Evolutionary conservation across 495 filamentous ascomycete species (phyloP), one percentile per base, ranked within the genome.

Genomic region (Chaetomidium leptoderma): DNA sequence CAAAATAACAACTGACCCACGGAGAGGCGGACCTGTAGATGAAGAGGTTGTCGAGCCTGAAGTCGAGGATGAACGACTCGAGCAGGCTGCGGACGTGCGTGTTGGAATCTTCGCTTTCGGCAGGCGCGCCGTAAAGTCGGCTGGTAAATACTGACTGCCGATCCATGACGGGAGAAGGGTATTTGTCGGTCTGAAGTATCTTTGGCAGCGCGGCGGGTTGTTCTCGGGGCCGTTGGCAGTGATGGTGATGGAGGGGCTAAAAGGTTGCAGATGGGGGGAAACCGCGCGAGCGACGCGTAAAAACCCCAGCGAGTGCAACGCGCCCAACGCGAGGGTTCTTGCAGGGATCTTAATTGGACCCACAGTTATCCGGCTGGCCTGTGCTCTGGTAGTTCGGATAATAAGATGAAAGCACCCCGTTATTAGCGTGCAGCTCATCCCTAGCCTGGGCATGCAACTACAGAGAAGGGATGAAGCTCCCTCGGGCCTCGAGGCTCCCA

Each of bases 41-140:
- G 73, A 95, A 99, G 62, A 86, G 84, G 77, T 96, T 96, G 72
- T 97, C 93, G 49, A 97, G 82, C 63, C 93, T 86, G 70, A 97
- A 99, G 63, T 96, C 89, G 33, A 96, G 82, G 60, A 99, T 86
- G 72, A 99, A 99, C 55, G 90, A 86, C 76, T 81, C 87, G 71
- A 77, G 78, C 70, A 70, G 83, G 72, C 75, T 79, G 73, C 78
- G 83, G 67, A 80, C 78, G 77, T 84, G 76, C 14, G 74, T 69
- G 35, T 79, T 77, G 58, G 71, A 76, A 63, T 83, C 77, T 61
- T 84, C 76, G 59, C 75, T 75, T 30, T 77, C 71, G 52, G 77
- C 76, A 50, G 79, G 78, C 46, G 81, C 79, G 10, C 53, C 45
- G 30, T 66, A 68, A 21, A 69, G 45, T 13, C 64, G 84, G 79